Evolutionary conservation across 1,139 yeast genomes (phyloP).

Genomic region (Kodamaea ohmeri): DNA sequence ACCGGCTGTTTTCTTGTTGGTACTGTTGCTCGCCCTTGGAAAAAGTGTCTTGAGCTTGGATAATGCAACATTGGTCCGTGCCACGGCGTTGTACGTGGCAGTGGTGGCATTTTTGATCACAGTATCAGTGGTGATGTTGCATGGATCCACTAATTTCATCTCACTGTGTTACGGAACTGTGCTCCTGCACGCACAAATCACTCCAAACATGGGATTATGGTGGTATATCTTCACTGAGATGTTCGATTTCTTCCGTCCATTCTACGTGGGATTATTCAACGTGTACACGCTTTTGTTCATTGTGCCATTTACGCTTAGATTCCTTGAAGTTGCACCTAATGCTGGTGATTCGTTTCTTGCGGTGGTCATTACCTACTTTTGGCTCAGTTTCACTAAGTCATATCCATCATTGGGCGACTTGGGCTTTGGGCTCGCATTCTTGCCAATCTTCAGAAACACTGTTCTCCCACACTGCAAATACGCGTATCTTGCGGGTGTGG

Average conservation of each 20-base stretch:
- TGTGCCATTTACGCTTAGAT: slow-evolving; percentile 71
- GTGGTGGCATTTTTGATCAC: slow-evolving; percentile 34
- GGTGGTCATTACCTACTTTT: slow-evolving; percentile 56
- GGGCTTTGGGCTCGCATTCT: slow-evolving; percentile 61
- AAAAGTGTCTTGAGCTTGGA: slow-evolving; percentile 11
- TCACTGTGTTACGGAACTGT: slow-evolving; percentile 61
- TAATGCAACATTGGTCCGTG: slow-evolving; percentile 20
- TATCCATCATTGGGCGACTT: slow-evolving; percentile 89
- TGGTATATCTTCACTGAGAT: slow-evolving; percentile 97
- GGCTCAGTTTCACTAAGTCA: slow-evolving; percentile 73
- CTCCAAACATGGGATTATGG: slow-evolving; percentile 93
- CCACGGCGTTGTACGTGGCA: slow-evolving; percentile 25
- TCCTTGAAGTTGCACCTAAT: slow-evolving; percentile 32
- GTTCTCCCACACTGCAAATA: slow-evolving; percentile 35
- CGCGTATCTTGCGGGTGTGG: slow-evolving; percentile 34
- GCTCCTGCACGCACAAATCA: slow-evolving; percentile 61
- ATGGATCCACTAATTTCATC: slow-evolving; percentile 45
- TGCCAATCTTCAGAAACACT: slow-evolving; percentile 54
- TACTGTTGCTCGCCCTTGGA: slow-evolving; percentile 51
- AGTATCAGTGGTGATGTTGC: slow-evolving; percentile 30
- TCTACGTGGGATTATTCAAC: slow-evolving; percentile 82
- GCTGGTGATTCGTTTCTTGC: slow-evolving; percentile 63
- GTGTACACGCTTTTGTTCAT: slow-evolving; percentile 66
- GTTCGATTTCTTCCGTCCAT: slow-evolving; percentile 84
- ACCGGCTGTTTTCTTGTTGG: slow-evolving; percentile 48